Conservation (phyloP, 2,329 filamentous ascomycete species). For the Elsinoe australis region DNA sequence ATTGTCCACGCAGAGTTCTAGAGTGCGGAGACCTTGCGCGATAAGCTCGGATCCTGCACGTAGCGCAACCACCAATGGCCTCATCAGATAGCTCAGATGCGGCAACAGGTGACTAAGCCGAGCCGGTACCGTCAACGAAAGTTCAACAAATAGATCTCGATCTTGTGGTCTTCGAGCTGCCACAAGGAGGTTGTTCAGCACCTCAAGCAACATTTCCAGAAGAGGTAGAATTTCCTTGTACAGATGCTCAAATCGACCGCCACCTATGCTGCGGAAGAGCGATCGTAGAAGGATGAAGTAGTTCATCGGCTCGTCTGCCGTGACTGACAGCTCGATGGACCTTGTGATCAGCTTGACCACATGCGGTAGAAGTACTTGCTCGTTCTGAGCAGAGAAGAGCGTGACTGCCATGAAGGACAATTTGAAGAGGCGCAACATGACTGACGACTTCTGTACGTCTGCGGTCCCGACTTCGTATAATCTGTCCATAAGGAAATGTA, state of each 20-base stretch:
- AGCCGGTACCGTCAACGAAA: conserved; percentile 92
- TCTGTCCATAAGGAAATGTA: conserved; percentile 94
- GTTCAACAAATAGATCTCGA: conserved; percentile 90
- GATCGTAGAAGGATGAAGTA: conserved; percentile 92
- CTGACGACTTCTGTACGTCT: conserved; percentile 86
- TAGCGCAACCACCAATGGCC: conserved; percentile 89
- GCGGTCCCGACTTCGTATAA: conserved; percentile 91
- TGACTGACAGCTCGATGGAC: conserved; percentile 92
- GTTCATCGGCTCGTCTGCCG: conserved; percentile 95
- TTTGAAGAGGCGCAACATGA: conserved; percentile 90
- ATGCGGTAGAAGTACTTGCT: conserved; percentile 88
- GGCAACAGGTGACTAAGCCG: conserved; percentile 88
- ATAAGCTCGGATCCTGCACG: conserved; percentile 88
- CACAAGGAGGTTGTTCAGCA: conserved; percentile 87
- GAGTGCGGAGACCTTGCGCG: conserved; percentile 81
- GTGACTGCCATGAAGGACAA: conserved; percentile 99
- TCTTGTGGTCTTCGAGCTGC: conserved; percentile 85
- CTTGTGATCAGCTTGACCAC: conserved; percentile 96
- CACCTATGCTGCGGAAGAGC: conserved; percentile 91
- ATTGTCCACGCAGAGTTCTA: conserved; percentile 97
- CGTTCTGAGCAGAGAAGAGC: conserved; percentile 87
- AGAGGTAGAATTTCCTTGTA: conserved; percentile 97
- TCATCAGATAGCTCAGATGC: conserved; percentile 93
- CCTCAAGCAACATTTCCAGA: conserved; percentile 93
- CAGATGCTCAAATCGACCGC: conserved; percentile 91